Conservation (phyloP, 805 yeast genomes). For the Barnettozyma siamensis region DNA sequence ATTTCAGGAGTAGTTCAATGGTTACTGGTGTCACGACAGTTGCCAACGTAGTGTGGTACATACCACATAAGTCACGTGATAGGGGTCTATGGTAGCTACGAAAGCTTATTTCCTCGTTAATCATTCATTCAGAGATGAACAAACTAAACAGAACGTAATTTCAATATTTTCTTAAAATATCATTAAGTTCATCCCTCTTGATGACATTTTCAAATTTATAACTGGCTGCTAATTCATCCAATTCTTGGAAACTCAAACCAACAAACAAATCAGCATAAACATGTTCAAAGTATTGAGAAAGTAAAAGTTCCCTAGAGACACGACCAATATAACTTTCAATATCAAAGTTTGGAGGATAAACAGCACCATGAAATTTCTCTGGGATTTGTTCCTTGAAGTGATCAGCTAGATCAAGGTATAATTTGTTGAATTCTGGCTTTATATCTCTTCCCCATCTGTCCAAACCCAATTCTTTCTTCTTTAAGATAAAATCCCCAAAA, state of each 20-base stretch:
- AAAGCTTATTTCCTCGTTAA: too few relatives aligned
- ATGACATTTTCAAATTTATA: conserved; percentile 43
- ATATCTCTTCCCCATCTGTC: conserved; percentile 48
- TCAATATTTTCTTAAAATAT: conserved; percentile 13
- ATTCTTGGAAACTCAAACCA: conserved; percentile 37
- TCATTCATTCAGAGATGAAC: too few relatives aligned
- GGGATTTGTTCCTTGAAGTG: conserved; percentile 38
- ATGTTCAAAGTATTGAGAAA: conserved; percentile 38
- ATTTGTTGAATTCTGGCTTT: conserved; percentile 32
- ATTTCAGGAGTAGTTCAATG: too few relatives aligned
- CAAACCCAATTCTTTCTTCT: conserved; percentile 40
- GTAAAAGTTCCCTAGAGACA: conserved; percentile 36
- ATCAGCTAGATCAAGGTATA: conserved; percentile 32
- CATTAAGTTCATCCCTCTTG: conserved; percentile 38
- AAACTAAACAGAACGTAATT: too few relatives aligned
- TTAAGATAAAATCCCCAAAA: conserved; percentile 36
- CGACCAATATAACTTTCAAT: conserved; percentile 33
- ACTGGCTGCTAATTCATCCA: conserved; percentile 45
- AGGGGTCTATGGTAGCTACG: too few relatives aligned
- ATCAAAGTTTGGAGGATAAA: conserved; percentile 41
- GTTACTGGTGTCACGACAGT: too few relatives aligned
- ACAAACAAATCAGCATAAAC: conserved; percentile 42
- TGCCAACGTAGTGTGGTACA: too few relatives aligned
- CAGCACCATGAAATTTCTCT: conserved; percentile 31
- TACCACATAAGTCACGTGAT: too few relatives aligned